Conservation (phyloP, 2,329 filamentous ascomycete species). For the Fusarium setosum region DNA sequence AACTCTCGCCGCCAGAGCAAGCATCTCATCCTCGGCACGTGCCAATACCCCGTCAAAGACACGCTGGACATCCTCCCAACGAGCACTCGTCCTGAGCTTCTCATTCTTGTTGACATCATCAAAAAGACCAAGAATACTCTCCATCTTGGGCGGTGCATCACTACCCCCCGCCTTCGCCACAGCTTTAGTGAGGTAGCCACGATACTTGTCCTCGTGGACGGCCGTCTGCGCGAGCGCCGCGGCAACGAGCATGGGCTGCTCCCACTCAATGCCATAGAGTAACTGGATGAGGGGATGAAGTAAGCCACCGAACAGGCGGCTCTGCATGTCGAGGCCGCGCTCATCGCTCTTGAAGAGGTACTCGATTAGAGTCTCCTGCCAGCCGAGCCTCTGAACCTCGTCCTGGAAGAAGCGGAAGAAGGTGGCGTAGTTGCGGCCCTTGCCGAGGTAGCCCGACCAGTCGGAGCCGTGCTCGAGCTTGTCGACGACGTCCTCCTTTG, state of each 20-base stretch:
- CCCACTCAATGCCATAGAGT: constrained; percentile 85
- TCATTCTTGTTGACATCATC: constrained; percentile 65
- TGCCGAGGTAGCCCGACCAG: constrained; percentile 70
- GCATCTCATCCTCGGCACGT: constrained; percentile 72
- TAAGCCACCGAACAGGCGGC: constrained; percentile 72
- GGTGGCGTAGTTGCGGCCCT: constrained; percentile 73
- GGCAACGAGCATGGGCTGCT: constrained; percentile 83
- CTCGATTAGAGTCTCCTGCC: constrained; percentile 70
- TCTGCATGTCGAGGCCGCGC: constrained; percentile 74
- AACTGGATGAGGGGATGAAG: constrained; percentile 79
- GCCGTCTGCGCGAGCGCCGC: constrained; percentile 82
- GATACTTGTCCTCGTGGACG: constrained; percentile 71
- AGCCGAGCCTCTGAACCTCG: constrained; percentile 74
- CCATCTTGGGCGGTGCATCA: constrained; percentile 23
- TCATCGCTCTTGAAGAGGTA: constrained; percentile 77
- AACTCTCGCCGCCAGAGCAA: constrained; percentile 69
- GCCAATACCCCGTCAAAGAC: constrained; percentile 75
- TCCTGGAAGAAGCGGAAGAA: constrained; percentile 81
- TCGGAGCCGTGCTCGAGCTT: constrained; percentile 66
- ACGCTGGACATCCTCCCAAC: constrained; percentile 68
- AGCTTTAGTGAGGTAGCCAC: constrained; percentile 67
- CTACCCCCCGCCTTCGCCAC: constrained; percentile 35
- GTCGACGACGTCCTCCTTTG: constrained; percentile 62
- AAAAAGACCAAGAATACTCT: constrained; percentile 64
- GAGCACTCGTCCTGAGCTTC: constrained; percentile 64